Evolutionary conservation across 1,139 yeast species (phyloP), one percentile per base, ranked within the genome.

Genomic region (Yamadazyma oceani): DNA sequence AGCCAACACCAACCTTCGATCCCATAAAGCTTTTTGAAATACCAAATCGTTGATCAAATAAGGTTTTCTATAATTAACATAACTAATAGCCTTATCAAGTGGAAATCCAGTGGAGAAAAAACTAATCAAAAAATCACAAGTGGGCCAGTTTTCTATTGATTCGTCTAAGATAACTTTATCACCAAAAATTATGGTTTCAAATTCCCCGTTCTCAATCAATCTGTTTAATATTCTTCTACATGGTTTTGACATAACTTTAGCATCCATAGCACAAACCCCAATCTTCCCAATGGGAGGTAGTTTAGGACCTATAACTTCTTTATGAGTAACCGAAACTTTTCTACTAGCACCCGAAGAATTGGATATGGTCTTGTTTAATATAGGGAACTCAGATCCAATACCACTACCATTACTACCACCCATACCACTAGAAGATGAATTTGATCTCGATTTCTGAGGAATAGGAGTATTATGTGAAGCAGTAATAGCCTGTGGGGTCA

Each of bases 201-300:
- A 92, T 62, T 92, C 98, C 21, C 96, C 97, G 51, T 87, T 83
- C 50, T 87, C 95, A 45, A 90, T 86, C 54, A 94, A 68, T 36
- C 96, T 70, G 59, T 87, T 90, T 51, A 94, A 70, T 45, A 94
- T 94, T 45, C 85, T 87, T 44, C 97, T 73, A 58, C 97, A 92
- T 2, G 99, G 98, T 62, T 94, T 94, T 27, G 95, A 85, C 57
- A 95, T 75, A 1, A 90, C 98, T 60, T 94, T 94, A 39, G 92
- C 83, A 61, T 94, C 98, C 97, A 94, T 90, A 7, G 99, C 99
- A 67, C 98, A 94, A 1, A 94, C 96, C 33, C 99, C 99, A 51
- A 94, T 88, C 51, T 88, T 89, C 26, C 98, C 98, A 46, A 89
- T 78, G 48, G 78, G 82, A 2, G 92, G 90, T 35, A 82, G 55